Base-by-base conservation (phyloP, 2,329 filamentous ascomycete species). In the Alternaria ethzedia region DNA sequence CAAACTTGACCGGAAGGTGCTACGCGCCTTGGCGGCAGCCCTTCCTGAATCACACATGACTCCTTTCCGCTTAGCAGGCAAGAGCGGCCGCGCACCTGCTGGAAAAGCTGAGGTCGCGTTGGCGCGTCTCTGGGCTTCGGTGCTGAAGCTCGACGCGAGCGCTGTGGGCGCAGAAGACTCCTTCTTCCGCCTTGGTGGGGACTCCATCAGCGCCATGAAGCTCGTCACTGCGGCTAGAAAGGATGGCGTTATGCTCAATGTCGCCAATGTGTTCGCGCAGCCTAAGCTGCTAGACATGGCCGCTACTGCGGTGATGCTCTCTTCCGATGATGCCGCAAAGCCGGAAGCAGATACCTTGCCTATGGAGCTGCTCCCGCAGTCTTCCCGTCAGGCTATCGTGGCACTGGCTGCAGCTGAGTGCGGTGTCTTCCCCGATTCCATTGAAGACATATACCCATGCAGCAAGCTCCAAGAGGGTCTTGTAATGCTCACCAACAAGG, bases 141-240 rank as follows among this genome's bases (percentile, higher is more conserved):
- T 80, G 10, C 64, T 84, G 7, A 76, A 78, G 11, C 73, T 83
- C 23, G 74, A 74, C 8, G 58, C 75, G 4, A 76, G 77, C 6
- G 78, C 79, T 20, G 77, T 84, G 30, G 80, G 79, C 8, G 76
- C 76, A 1, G 80, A 83, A 54, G 82, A 84, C 50, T 83, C 78
- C 54, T 85, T 85, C 70, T 83, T 84, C 65, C 77, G 79, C 1
- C 72, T 83, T 4, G 83, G 83, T 26, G 83, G 83, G 25, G 83
- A 84, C 61, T 84, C 82, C 0, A 80, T 84, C 63, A 79, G 79
- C 20, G 83, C 82, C 5, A 84, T 85, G 82, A 70, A 68, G 6
- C 77, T 84, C 1, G 83, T 84, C 43, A 77, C 78, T 5, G 79
- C 79, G 32, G 79, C 80, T 25, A 76, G 81, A 7, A 76, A 78